These are phyloP conservation scores for Entoloma clypeatum DNA, from an alignment of 1,284 basidiomycete species.

Conservation along the genomic window DNA sequence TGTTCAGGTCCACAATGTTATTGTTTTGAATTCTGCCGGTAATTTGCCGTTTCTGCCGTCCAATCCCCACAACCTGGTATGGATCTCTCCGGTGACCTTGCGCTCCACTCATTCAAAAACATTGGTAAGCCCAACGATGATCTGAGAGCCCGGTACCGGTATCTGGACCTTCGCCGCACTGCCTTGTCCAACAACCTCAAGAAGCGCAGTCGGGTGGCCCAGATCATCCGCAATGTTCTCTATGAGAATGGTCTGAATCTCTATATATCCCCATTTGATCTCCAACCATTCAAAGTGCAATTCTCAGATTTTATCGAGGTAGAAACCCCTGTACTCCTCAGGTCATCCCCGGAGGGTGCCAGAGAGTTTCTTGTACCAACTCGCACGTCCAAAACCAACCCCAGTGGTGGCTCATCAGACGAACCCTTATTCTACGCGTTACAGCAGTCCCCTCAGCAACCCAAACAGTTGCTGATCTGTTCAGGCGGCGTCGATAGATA, in stretches of 20 bases:
- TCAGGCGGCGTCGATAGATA: constrained; percentile 90
- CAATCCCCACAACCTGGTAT: constrained; percentile 66
- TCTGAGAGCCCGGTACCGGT: constrained; percentile 78
- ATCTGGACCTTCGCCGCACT: constrained; percentile 82
- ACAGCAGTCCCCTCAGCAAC: constrained; percentile 93
- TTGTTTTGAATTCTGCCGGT: constrained; percentile 76
- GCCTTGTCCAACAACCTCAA: constrained; percentile 75
- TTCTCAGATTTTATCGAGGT: constrained; percentile 80
- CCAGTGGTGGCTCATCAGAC: constrained; percentile 10
- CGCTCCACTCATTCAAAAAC: constrained; percentile 4
- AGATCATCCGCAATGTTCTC: constrained; percentile 70
- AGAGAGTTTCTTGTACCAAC: constrained; percentile 93
- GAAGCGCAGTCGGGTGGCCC: constrained; percentile 77
- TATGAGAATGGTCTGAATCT: constrained; percentile 61
- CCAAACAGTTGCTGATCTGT: constrained; percentile 90
- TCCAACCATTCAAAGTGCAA: constrained; percentile 17
- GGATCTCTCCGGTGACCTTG: constrained; percentile 20
- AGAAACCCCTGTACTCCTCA: constrained; percentile 90
- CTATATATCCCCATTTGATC: constrained; percentile 8
- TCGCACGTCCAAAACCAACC: constrained; percentile 41
- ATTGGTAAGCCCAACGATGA: constrained; percentile 74
- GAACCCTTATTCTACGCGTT: constrained; percentile 82
- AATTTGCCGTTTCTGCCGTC: constrained; percentile 81
- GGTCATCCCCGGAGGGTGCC: constrained; percentile 92
- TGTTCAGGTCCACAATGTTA: constrained; percentile 67